Conservation (phyloP, 306 rosid genomes). For the Quercus rubra region DNA sequence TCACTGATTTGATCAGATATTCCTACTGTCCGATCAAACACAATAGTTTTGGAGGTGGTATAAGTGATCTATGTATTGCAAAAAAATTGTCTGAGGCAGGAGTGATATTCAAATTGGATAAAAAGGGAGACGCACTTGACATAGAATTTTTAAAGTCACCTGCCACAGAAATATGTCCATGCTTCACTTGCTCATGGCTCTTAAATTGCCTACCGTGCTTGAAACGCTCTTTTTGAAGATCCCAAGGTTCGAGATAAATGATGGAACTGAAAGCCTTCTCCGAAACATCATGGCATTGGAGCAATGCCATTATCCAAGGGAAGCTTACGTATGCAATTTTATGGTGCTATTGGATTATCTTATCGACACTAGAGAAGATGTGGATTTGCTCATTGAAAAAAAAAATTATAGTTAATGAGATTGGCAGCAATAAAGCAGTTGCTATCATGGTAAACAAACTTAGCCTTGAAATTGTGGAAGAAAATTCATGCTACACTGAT, state of each 20-base stretch:
- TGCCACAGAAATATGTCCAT: not conserved
- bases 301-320: slow-evolving; percentile 19
- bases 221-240: not conserved
- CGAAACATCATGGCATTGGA: slow-evolving; percentile 32
- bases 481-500: not conserved
- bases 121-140: not conserved
- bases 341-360: slow-evolving; percentile 18
- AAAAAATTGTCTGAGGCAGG: slow-evolving; percentile 1
- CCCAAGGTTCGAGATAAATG: not conserved
- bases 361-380: slow-evolving; percentile 19
- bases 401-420: slow-evolving; percentile 2
- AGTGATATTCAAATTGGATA: not conserved
- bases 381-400: slow-evolving; percentile 16
- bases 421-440: slow-evolving; percentile 22
- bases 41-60: too few species aligned
- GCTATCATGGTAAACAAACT: slow-evolving; percentile 9
- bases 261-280: slow-evolving; percentile 2
- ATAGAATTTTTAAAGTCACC: not conserved
- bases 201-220: not conserved
- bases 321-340: slow-evolving; percentile 22
- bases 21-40: too few species aligned
- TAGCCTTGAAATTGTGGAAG: not conserved
- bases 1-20: not conserved
- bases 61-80: not conserved
- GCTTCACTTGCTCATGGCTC: not conserved